Base-by-base conservation (phyloP, 1,284 basidiomycete species). In the Cerioporus squamosus region DNA sequence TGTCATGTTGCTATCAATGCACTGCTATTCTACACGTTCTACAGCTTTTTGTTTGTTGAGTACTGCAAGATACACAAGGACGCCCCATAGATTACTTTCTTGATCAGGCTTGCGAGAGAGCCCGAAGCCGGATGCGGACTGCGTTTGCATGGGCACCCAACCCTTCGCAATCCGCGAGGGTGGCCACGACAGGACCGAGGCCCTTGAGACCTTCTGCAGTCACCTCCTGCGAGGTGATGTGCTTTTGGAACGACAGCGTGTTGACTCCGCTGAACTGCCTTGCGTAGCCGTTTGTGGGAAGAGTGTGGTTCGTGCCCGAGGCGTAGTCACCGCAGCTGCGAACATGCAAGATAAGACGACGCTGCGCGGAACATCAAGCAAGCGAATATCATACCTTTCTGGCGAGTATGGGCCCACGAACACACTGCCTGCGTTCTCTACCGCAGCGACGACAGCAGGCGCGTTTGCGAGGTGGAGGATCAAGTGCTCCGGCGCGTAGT, bases 231-330 rank as follows among this genome's bases (percentile, higher is more conserved):
- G 93, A 93, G 6, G 97, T 99, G 70, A 99, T 98, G 75, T 98
- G 93, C 77, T 99, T 99, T 76, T 98, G 95, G 89, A 99, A 99
- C 1, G 95, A 95, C 20, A 88, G 81, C 0, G 97, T 98, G 77
- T 97, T 98, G 66, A 99, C 97, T 17, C 97, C 97, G 65, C 94
- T 96, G 79, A 97, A 99, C 73, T 98, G 96, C 55, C 95, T 90
- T 15, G 97, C 97, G 71, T 96, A 98, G 20, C 95, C 96, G 69
- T 95, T 95, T 4, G 93, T 97, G 24, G 94, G 94, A 33, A 96
- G 82, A 0, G 97, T 98, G 80, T 99, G 97, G 76, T 99, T 99
- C 9, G 97, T 99, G 22, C 97, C 97, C 0, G 94, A 96, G 3
- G 97, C 97, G 70, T 99, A 99, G 74, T 99, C 97, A 36, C 97